Evolutionary conservation across 495 filamentous ascomycete species (phyloP).

Genomic region (Friedmanniomyces endolithicus): DNA sequence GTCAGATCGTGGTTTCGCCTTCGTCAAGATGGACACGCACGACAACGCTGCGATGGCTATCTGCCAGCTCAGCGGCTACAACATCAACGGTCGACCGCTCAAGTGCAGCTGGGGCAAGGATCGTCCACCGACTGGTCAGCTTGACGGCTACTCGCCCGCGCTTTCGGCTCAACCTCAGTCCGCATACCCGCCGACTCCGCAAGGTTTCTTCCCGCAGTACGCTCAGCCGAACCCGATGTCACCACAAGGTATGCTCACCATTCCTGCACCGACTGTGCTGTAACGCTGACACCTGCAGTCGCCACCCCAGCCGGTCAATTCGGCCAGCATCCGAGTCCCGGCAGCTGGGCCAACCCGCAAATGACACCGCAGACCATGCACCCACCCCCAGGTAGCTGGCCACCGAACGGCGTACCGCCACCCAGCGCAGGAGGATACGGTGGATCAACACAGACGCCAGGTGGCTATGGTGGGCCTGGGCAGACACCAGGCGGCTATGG

Average conservation of each 20-base stretch:
- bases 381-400: slow-evolving; percentile 42
- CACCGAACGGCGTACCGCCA: slow-evolving; percentile 34
- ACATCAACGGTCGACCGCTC: slow-evolving; percentile 90
- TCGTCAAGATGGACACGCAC: slow-evolving; percentile 98
- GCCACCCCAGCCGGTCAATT: slow-evolving; percentile 51
- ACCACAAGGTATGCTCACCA: slow-evolving; percentile 45
- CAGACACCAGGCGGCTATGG: slow-evolving; percentile 2
- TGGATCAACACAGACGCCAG: slow-evolving; percentile 15
- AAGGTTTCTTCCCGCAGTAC: slow-evolving; percentile 90
- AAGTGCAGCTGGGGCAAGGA: slow-evolving; percentile 99
- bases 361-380: slow-evolving; percentile 1
- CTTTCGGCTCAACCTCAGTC: slow-evolving; percentile 17
- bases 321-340: slow-evolving; percentile 38
- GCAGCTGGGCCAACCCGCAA: slow-evolving; percentile 42
- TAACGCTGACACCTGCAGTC: slow-evolving; percentile 33
- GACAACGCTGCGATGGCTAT: slow-evolving; percentile 98
- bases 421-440: slow-evolving; percentile 29
- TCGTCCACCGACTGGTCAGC: slow-evolving; percentile 76
- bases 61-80: slow-evolving; percentile 91
- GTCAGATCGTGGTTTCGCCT: slow-evolving; percentile 93
- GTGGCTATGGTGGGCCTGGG: slow-evolving; percentile 23
- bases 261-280: slow-evolving; percentile 14
- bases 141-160: slow-evolving; percentile 72
- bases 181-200: slow-evolving; percentile 54
- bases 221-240: slow-evolving; percentile 59